Base-by-base conservation (phyloP, 768 basidiomycete species). In the Pisolithus albus region DNA sequence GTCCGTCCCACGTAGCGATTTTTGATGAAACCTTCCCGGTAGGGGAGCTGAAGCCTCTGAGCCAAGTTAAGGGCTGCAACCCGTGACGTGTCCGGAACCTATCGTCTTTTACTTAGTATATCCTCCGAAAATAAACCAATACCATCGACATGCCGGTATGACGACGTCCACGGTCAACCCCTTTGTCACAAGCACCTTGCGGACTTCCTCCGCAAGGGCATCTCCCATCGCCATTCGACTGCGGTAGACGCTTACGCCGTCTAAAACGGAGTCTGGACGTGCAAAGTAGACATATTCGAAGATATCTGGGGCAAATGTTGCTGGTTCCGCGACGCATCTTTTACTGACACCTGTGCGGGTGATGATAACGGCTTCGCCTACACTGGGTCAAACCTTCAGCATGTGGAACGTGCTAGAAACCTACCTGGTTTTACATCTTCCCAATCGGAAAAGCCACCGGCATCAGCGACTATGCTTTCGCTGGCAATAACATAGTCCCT, bases 181-280 rank as follows among this genome's bases (percentile, higher is more conserved):
- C 41, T 79, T 78, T 55, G 82, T 79, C 43, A 73, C 65, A 44
- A 99, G 73, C 39, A 93, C 81, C 21, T 79, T 77, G 64, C 79
- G 71, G 23, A 96, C 93, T 68, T 94, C 88, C 40, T 82, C 86
- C 1, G 94, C 95, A 45, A 99, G 80, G 5, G 86, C 82, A 64
- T 98, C 94, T 50, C 96, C 96, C 96, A 99, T 99, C 1, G 96
- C 92, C 96, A 98, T 98, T 37, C 96, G 86, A 64, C 91, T 89
- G 44, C 96, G 82, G 69, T 98, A 98, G 42, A 98, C 96, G 63
- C 90, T 93, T 68, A 99, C 84, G 40, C 95, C 94, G 63, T 99
- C 94, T 47, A 99, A 77, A 46, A 97, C 96, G 6, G 92, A 96
- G 72, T 99, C 96, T 0, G 95, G 96, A 50, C 96, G 84, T 7